phyloP scores from a whole-genome alignment of 345 rosid species.

The Acer yangbiense region DNA sequence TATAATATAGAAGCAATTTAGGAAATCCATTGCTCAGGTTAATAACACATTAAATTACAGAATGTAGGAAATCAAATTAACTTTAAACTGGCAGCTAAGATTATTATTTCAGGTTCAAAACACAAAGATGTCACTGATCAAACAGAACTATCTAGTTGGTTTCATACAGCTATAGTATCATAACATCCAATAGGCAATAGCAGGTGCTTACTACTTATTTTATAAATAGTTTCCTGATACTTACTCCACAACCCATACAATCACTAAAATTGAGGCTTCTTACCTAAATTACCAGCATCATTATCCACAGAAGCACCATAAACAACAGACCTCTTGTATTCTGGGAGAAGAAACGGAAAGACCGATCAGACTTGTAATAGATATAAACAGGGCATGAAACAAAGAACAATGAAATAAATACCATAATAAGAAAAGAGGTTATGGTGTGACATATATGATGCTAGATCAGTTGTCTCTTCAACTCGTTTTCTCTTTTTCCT shows the following conservation, averaged over 20 bases:
- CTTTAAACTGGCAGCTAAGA: background rate
- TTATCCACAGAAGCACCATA: slow-evolving; percentile 43
- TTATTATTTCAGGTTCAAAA: background rate
- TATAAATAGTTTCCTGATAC: background rate
- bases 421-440: slow-evolving; percentile 72
- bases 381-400: slow-evolving; percentile 12
- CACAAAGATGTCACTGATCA: background rate
- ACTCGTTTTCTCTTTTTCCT: slow-evolving; percentile 66
- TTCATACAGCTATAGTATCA: background rate
- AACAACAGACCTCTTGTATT: slow-evolving; percentile 47
- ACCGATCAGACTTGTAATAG: slow-evolving; percentile 14
- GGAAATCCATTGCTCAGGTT: background rate
- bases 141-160: background rate
- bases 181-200: background rate
- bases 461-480: slow-evolving; percentile 60
- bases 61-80: background rate
- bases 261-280: slow-evolving; percentile 9
- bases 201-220: background rate
- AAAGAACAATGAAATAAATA: slow-evolving; percentile 32
- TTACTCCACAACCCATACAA: background rate
- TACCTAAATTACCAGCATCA: slow-evolving; percentile 53
- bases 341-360: slow-evolving; percentile 40
- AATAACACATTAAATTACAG: background rate
- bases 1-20: background rate
- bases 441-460: slow-evolving; percentile 51